Base-by-base conservation (phyloP, 306 rosid genomes). In the Canavalia ensiformis region DNA sequence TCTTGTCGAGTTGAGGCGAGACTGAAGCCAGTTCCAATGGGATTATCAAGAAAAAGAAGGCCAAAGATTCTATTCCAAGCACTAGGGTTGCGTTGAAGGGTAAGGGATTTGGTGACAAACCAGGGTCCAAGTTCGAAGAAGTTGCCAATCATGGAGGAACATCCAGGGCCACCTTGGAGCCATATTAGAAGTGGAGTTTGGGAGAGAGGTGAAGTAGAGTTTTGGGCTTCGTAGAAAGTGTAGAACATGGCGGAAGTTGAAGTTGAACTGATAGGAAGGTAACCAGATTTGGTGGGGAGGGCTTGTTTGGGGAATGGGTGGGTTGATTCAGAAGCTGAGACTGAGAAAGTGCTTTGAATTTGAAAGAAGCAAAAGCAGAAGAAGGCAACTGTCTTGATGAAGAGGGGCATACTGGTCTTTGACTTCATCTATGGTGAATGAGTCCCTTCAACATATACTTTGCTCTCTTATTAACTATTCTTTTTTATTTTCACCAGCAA, bases 81-180 rank as follows among this genome's bases (percentile, higher is more conserved):
- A 58, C 85, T 92, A 4, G 86, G 63, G 71, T 90, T 90, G 13
- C 74, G 85, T 8, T 85, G 72, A 11, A 92, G 86, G 10, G 68
- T 18, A 29, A 91, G 72, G n/a, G 94, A 45, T 4, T 82, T 50
- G 5, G 86, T 90, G 44, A 92, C 85, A 0, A 86, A 89, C 91
- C 90, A 92, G 0, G 92, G 97, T 46, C 94, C 97, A 47, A 91
- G 91, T 70, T 92, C 92, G 12, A 51, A 81, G 76, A 90, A 87
- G 84, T 90, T 92, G 6, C 84, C 91, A 37, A 64, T 25, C 97
- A 92, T 90, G 86, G 97, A 90, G 76, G 97, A 90, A 86, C 92
- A 90, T 3, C 93, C 92, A 42, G 97, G 97, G 72, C 94, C 91
- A 29, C 94, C 97, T 63, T 90, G 94, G 80, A 92, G 92, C 91